Percentiles rank a stretch among this genome's conserved stretches.
Evolutionary conservation across 768 basidiomycete species (phyloP).

Genomic region (Amanita rimosa): DNA sequence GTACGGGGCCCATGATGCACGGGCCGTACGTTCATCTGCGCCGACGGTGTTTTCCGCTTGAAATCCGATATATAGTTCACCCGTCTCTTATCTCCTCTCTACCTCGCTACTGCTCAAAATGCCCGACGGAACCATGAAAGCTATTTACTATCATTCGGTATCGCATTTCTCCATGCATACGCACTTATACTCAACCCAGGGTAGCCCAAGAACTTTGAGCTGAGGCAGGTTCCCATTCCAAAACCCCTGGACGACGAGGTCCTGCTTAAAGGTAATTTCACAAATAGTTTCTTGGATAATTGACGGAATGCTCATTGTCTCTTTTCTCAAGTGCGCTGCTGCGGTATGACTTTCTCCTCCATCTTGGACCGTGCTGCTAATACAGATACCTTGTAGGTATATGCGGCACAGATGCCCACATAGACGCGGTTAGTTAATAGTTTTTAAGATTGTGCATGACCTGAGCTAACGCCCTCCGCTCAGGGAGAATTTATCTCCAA

Average conservation of each 20-base stretch:
- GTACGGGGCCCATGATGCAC: too few relatives aligned
- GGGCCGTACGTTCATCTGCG: not conserved
- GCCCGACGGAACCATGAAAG: slow-evolving; percentile 61
- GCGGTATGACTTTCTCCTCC: not conserved
- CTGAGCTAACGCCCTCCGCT: not conserved
- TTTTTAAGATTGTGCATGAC: not conserved
- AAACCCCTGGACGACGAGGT: slow-evolving; percentile 57
- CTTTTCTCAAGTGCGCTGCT: not conserved
- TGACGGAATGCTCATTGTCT: not conserved
- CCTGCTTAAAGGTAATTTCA: slow-evolving; percentile 51
- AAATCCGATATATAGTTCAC: not conserved
- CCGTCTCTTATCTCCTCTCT: slow-evolving; percentile 1
- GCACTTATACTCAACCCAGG: not conserved
- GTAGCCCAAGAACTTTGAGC: slow-evolving; percentile 55
- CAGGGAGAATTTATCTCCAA: slow-evolving; percentile 51
- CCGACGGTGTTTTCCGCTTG: not conserved
- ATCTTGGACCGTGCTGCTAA: not conserved
- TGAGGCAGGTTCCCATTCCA: slow-evolving; percentile 60
- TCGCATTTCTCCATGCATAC: slow-evolving; percentile 8
- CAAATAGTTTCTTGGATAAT: not conserved
- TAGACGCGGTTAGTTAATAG: slow-evolving; percentile 35
- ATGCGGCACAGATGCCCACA: slow-evolving; percentile 54
- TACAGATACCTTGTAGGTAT: slow-evolving; percentile 24
- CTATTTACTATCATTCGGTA: slow-evolving; percentile 65
- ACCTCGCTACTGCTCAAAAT: slow-evolving; percentile 17